Percentiles rank a stretch among this genome's conserved stretches.
Conservation (phyloP, 331 rosid genomes). For the Stylosanthes scabra region DNA sequence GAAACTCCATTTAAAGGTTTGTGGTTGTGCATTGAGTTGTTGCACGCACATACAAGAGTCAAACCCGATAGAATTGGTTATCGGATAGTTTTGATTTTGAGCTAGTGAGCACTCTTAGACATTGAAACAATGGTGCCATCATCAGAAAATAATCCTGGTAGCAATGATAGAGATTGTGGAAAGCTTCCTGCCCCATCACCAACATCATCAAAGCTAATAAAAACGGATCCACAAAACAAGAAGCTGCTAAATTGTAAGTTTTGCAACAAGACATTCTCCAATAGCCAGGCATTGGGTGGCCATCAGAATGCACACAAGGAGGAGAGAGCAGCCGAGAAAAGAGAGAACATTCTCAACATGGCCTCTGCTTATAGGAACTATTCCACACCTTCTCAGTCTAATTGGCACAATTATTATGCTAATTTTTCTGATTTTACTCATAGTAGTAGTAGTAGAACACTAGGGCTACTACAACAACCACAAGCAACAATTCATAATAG, state of each 20-base stretch:
- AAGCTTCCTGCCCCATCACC: background rate
- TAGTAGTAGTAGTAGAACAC: background rate
- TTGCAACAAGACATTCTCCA: background rate
- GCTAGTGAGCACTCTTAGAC: too few species aligned
- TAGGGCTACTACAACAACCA: background rate
- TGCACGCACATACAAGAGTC: too few species aligned
- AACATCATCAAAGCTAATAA: background rate
- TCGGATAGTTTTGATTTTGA: too few species aligned
- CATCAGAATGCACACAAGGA: slow-evolving; percentile 33
- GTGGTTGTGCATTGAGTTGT: too few species aligned
- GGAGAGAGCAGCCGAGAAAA: slow-evolving; percentile 7
- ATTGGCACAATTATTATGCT: background rate
- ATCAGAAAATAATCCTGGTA: too few species aligned
- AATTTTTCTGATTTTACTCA: background rate
- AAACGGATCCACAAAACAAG: background rate
- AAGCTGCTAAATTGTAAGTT: background rate
- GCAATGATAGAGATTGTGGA: background rate
- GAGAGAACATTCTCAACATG: slow-evolving; percentile 13
- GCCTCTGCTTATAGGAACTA: background rate
- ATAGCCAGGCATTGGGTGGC: slow-evolving; percentile 26
- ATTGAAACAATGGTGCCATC: too few species aligned
- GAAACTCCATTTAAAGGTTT: too few species aligned
- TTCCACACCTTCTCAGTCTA: background rate
- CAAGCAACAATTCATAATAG: background rate
- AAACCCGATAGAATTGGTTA: too few species aligned